A percentile compares a stretch with the other conserved stretches of the same genome.
Conservation (phyloP, 2,329 filamentous ascomycete species). For the Erysiphe neolycopersici region DNA sequence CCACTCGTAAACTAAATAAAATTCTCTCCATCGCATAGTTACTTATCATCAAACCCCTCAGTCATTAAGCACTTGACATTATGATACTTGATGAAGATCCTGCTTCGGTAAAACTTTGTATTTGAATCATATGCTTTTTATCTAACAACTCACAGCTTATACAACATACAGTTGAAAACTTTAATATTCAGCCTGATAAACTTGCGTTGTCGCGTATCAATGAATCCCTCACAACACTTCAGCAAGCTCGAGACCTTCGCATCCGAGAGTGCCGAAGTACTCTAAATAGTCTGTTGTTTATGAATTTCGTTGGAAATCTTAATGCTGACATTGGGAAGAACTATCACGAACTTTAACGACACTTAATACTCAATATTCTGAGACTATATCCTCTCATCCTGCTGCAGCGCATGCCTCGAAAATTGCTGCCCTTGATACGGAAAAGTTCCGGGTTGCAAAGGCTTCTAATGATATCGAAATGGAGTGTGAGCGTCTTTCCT, state of each 20-base stretch:
- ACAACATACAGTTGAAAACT: slow-evolving; percentile 73
- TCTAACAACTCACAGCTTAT: slow-evolving; percentile 36
- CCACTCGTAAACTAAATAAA: too few relatives aligned
- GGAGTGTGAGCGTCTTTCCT: slow-evolving; percentile 74
- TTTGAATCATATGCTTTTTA: not conserved
- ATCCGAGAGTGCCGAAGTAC: slow-evolving; percentile 40
- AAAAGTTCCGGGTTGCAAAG: slow-evolving; percentile 90
- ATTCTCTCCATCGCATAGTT: too few relatives aligned
- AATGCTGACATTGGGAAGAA: slow-evolving; percentile 14
- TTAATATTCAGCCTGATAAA: slow-evolving; percentile 81
- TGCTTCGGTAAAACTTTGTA: slow-evolving; percentile 34
- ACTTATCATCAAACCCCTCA: too few relatives aligned
- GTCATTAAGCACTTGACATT: slow-evolving; percentile 13
- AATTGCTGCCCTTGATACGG: slow-evolving; percentile 68
- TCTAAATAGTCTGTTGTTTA: slow-evolving; percentile 26
- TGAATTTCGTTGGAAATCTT: not conserved
- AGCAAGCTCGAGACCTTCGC: slow-evolving; percentile 56
- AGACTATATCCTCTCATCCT: slow-evolving; percentile 50
- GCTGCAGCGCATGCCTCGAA: slow-evolving; percentile 54
- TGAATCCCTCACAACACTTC: slow-evolving; percentile 60
- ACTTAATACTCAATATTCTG: slow-evolving; percentile 47
- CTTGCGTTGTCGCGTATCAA: slow-evolving; percentile 57
- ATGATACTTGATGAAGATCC: slow-evolving; percentile 94
- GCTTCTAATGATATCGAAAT: slow-evolving; percentile 69
- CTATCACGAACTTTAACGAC: slow-evolving; percentile 53